Base-by-base conservation (phyloP, 108 stramenopile species). In the Epipyxis sp. region DNA sequence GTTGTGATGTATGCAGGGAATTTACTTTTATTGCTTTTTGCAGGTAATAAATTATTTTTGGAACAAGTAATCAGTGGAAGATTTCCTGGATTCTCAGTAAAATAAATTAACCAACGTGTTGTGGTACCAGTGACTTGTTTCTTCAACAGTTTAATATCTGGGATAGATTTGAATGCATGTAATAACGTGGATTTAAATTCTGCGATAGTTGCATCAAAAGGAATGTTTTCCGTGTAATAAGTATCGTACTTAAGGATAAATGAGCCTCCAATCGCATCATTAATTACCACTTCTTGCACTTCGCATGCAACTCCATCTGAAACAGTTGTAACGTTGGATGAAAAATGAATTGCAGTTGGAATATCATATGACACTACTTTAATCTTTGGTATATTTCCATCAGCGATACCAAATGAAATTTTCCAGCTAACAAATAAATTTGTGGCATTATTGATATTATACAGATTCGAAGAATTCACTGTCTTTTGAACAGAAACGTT, bases 31-130 rank as follows among this genome's bases (percentile, higher is more conserved):
- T n/a, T n/a, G n/a, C n/a, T n/a, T n/a, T n/a, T n/a, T n/a, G n/a
- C n/a, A n/a, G n/a, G n/a, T n/a, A n/a, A n/a, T n/a, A n/a, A n/a
- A n/a, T n/a, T n/a, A n/a, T n/a, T 25, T 37, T 68, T 68, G 20
- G 41, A 13, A 40, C 16, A 16, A 20, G 39, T 25, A 37, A 74
- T 27, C n/a, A 32, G 10, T 30, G 44, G 20, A 6, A 74, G 6
- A 37, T 35, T 74, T 10, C 71, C 71, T 29, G 71, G 71, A 74
- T 13, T 74, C 35, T 74, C 71, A 54, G 16, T 74, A 32, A 74
- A 74, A 27, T 46, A 54, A 6, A 74, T 37, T 10, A 46, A 32
- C 71, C 71, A 74, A 34, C 35, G 71, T 10, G 43, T 43, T 34
- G 32, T 13, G 13, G 71, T 30, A 42, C 6, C 71, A 37, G 61